Evolutionary conservation across 139 green algal genomes (phyloP).

Genomic region (Zygnema cylindricum): DNA sequence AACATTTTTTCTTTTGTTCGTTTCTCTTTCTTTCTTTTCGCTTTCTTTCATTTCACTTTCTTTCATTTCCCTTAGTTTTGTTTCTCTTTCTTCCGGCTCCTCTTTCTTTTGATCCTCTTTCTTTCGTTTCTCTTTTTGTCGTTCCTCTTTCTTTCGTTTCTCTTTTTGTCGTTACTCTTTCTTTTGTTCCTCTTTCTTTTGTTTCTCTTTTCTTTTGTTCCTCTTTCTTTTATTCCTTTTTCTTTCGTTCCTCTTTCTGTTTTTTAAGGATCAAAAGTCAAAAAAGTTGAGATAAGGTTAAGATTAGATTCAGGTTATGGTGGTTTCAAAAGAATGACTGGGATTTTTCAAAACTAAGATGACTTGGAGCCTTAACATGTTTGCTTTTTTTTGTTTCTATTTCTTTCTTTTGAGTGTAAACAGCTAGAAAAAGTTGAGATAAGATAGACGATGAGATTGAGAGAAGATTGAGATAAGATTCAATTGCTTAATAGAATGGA

Average conservation of each 20-base stretch:
- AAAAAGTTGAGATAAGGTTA: no score
- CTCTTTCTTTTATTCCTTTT: not conserved
- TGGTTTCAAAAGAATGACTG: conserved; percentile 98
- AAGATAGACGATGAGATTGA: no score
- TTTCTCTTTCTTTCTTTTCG: not conserved
- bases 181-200: not conserved
- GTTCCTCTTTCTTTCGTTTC: not conserved
- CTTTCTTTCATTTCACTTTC: not conserved
- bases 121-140: no score
- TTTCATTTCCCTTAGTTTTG: not conserved
- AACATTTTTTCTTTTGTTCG: not conserved
- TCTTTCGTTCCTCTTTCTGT: not conserved
- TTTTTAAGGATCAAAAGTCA: no score
- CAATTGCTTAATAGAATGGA: no score
- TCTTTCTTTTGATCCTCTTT: no score
- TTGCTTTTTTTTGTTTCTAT: not conserved
- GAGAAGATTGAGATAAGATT: no score
- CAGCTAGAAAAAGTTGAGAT: no score
- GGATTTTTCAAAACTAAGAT: conserved; percentile 92
- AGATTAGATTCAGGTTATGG: no score
- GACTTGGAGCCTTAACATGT: not conserved
- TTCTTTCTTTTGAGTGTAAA: no score
- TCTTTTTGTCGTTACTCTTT: not conserved
- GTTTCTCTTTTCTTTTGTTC: not conserved
- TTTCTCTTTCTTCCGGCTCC: not conserved